Percentiles rank a stretch among this genome's conserved stretches.
Evolutionary conservation across 257 asterid genomes (phyloP).

Genomic region (Salvia hispanica): DNA sequence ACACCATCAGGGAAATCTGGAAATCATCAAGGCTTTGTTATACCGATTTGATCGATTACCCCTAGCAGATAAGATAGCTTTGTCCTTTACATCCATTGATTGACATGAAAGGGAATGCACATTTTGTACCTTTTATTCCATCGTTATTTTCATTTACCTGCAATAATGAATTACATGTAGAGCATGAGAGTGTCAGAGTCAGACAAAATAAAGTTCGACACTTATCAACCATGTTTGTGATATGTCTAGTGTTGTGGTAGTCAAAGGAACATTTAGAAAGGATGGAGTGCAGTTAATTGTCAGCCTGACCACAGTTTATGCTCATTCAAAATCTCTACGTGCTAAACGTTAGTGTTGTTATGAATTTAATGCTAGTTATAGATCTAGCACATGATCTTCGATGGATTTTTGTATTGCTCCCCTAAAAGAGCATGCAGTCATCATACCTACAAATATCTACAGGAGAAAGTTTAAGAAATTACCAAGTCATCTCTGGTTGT

Average conservation of each 20-base stretch:
- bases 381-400: not conserved
- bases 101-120: constrained; percentile 17
- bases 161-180: constrained; percentile 21
- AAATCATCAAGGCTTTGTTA: constrained; percentile 31
- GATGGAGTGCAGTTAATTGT: constrained; percentile 21
- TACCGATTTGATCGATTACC: constrained; percentile 19
- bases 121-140: constrained; percentile 51
- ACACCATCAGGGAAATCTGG: constrained; percentile 46
- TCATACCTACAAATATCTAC: constrained; percentile 11
- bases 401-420: constrained; percentile 4
- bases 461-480: constrained; percentile 24
- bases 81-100: constrained; percentile 14
- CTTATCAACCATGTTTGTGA: not conserved
- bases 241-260: not conserved
- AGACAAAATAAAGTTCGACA: not conserved
- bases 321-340: constrained; percentile 7
- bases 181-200: not conserved
- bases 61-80: constrained; percentile 23
- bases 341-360: constrained; percentile 4
- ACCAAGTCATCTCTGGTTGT: constrained; percentile 47
- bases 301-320: constrained; percentile 1
- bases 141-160: constrained; percentile 54
- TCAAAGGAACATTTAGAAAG: not conserved
- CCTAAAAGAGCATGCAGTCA: constrained; percentile 23
- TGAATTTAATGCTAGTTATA: constrained; percentile 15